Base-by-base conservation (phyloP, 768 basidiomycete species). In the Termitomyces bulborhizus region DNA sequence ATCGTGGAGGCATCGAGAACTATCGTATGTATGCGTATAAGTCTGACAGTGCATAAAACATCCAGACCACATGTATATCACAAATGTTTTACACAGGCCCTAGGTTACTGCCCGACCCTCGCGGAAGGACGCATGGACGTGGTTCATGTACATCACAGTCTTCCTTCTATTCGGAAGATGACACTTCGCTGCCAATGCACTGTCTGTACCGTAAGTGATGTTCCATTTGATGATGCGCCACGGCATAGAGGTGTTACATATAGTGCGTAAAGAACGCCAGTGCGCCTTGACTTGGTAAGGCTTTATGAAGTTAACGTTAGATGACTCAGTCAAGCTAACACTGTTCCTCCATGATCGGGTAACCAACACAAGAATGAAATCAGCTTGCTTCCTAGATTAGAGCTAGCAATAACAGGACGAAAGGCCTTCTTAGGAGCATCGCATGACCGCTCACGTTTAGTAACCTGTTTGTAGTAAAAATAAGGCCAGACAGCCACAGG, bases 151-250 rank as follows among this genome's bases (percentile, higher is more conserved):
- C 37, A n/a, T 47, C 18, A 47, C 39, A 26, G 16, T 31, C 37
- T 40, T 32, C 36, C 36, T 13, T 34, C 11, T 34, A 34, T 34
- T 34, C 34, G 34, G 34, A 34, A 34, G 34, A 13, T 13, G 31
- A 32, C 8, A 32, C 31, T 9, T 32, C 9, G 31, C 31, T 32
- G 31, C 31, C 31, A 32, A 32, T 9, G 29, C 29, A 29, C 6
- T 46, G 29, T 27, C 27, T 39, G 27, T 37, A 13, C 16, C 37
- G 29, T 26, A 56, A 31, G 36, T 54, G 3, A 46, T 21, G 34
- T 46, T 32, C 43, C 29, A 36, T 32, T 12, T 43, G 32, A 26
- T 46, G 49, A 56, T 56, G 50, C 50, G 50, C 55, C 55, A 51
- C 55, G 37, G 21, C 49, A 37, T 34, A 6, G 4, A 43, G 51